Conservation (phyloP, 23 red algal species). For the Gracilaria gracilis region DNA sequence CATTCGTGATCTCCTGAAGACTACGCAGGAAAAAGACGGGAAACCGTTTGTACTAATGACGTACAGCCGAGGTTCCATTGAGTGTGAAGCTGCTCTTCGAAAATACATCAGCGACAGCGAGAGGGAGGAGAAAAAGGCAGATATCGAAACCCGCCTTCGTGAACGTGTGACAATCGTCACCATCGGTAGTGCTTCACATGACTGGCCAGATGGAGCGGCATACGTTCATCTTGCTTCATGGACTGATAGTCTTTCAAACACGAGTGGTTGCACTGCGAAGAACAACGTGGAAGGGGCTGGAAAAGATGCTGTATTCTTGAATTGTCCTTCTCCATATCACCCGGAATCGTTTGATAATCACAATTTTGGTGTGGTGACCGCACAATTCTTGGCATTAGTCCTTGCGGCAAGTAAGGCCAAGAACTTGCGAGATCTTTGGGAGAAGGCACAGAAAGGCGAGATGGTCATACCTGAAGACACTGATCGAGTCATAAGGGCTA, state of each 20-base stretch:
- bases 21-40: not conserved
- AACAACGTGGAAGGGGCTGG: conserved; percentile 15
- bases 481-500: conserved; percentile 19
- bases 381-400: conserved; percentile 37
- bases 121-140: not conserved
- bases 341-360: conserved; percentile 42
- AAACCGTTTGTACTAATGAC: conserved; percentile 17
- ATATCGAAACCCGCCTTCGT: not conserved
- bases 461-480: conserved; percentile 5
- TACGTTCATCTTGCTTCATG: conserved; percentile 47
- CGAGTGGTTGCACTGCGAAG: conserved; percentile 4
- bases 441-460: conserved; percentile 31
- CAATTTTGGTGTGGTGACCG: conserved; percentile 43
- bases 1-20: not conserved
- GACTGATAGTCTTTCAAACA: conserved; percentile 10
- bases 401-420: not conserved
- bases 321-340: conserved; percentile 45
- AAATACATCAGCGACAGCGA: not conserved
- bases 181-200: conserved; percentile 2
- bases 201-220: conserved; percentile 46
- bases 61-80: conserved; percentile 46
- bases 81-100: conserved; percentile 28
- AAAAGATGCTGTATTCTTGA: conserved; percentile 31
- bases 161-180: conserved; percentile 30
- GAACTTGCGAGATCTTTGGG: conserved; percentile 40